Percentiles rank a stretch among this genome's conserved stretches.
Evolutionary conservation across 306 rosid species (phyloP).

Genomic region (Pterocarpus macrocarpus): DNA sequence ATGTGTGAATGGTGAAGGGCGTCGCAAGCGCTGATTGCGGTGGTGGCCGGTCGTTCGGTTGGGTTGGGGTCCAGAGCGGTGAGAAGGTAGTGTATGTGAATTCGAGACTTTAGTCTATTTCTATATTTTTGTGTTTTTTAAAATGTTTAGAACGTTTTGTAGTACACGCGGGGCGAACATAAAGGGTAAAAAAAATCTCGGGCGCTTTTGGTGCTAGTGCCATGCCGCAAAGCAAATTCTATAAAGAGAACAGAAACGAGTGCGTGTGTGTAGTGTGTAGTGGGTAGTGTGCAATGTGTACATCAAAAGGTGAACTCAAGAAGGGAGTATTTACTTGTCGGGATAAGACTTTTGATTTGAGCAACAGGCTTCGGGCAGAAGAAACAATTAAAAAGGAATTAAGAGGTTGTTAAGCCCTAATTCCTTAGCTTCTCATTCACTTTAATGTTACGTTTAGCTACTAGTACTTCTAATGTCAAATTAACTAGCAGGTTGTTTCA

Average conservation of each 20-base stretch:
- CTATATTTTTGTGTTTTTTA: not conserved
- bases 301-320: constrained; percentile 46
- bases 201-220: constrained; percentile 14
- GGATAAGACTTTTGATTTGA: constrained; percentile 29
- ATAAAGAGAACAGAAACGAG: constrained; percentile 5
- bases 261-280: constrained; percentile 39
- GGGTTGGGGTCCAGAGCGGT: constrained; percentile 37
- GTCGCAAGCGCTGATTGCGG: constrained; percentile 58
- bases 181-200: not conserved
- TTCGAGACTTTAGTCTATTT: constrained; percentile 9
- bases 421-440: not conserved
- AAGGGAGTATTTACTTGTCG: constrained; percentile 42
- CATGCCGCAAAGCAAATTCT: constrained; percentile 34
- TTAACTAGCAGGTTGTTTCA: not conserved
- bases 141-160: constrained; percentile 41
- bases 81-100: constrained; percentile 36
- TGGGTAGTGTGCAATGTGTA: constrained; percentile 35
- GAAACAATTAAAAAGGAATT: not conserved
- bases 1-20: not conserved
- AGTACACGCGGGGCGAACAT: constrained; percentile 39
- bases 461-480: not conserved
- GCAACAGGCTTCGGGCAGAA: not conserved
- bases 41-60: constrained; percentile 54
- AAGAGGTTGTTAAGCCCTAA: not conserved
- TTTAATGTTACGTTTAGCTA: not conserved